Evolutionary conservation across 805 yeast genomes (phyloP).

Genomic region (Lachancea thermotolerans): DNA sequence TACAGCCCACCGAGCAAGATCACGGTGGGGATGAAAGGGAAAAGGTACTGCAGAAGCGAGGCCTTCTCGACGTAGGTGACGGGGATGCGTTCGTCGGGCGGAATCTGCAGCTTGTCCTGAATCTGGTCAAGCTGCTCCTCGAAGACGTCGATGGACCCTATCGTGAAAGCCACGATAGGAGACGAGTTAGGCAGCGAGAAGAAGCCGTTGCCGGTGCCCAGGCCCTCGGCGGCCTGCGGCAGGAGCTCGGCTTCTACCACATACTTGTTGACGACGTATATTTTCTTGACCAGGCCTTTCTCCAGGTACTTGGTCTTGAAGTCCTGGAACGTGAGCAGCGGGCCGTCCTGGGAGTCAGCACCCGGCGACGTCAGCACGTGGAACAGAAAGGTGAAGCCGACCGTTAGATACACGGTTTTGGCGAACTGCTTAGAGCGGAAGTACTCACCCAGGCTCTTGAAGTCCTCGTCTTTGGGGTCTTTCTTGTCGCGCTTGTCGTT

Average conservation of each 20-base stretch:
- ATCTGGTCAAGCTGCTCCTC: constrained; percentile 74
- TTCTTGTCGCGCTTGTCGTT: constrained; percentile 16
- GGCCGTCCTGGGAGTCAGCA: constrained; percentile 19
- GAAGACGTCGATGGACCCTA: constrained; percentile 79
- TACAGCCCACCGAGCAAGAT: constrained; percentile 68
- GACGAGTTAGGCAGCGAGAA: constrained; percentile 20
- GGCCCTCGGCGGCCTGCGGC: constrained; percentile 33
- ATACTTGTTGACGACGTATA: constrained; percentile 66
- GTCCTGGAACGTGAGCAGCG: constrained; percentile 62
- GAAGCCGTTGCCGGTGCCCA: constrained; percentile 11
- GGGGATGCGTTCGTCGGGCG: constrained; percentile 67
- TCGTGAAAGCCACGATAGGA: constrained; percentile 63
- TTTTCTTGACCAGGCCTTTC: constrained; percentile 66
- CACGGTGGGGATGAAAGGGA: constrained; percentile 75
- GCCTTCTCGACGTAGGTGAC: constrained; percentile 67
- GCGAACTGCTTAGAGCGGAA: constrained; percentile 39
- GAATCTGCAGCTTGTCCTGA: constrained; percentile 64
- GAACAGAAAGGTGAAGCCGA: constrained; percentile 35
- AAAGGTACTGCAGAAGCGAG: constrained; percentile 51
- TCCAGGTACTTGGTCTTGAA: constrained; percentile 74
- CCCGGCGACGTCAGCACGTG: constrained; percentile 28
- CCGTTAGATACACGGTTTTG: constrained; percentile 34
- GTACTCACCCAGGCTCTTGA: constrained; percentile 31
- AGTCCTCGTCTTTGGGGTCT: constrained; percentile 18
- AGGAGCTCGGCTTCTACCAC: constrained; percentile 63